Evolutionary conservation across 352 stramenopile genomes (phyloP), one percentile per base, ranked within the genome.

Genomic region (Phytopythium vexans): DNA sequence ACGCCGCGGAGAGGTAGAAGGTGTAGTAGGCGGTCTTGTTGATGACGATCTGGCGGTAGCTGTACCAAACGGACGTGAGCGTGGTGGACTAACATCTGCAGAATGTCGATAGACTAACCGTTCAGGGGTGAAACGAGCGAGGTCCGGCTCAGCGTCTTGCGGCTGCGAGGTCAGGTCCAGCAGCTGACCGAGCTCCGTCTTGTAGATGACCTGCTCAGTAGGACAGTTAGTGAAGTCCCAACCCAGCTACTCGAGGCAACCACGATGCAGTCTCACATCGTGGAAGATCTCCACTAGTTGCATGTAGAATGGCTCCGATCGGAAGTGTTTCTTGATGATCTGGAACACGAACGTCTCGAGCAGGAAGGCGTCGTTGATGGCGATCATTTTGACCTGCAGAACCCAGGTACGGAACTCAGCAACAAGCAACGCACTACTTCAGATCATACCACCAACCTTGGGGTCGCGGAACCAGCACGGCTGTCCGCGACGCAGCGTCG

Each of bases 21-120:
- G 93, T 98, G 72, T 99, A 99, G 77, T 98, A 99, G 34, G 95
- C 92, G 5, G 97, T 99, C 80, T 99, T 99, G 83, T 99, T 99
- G 21, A 95, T 88, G 49, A 99, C 97, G 64, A 99, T 99, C 61
- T 92, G 69, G 47, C 68, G 77, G 66, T 94, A 90, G 32, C 74
- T 85, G 54, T 15, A 52, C 6, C 2, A 27, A 6, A 36, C 38
- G 55, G 11, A 48, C 12, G 40, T 66, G 41, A 70, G 16, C 6
- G 40, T 2, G 46, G 15, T 3, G 8, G 40, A 49, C 49, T 3
- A 3, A 41, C 16, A 15, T 27, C 49, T 21, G 21, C 34, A n/a
- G 52, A 34, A 76, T 52, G 31, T n/a, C 4, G 8, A 58, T 44
- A 37, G 42, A 74, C 67, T 51, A 90, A 98, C 47, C 97, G 85